Evolutionary conservation across 2,329 filamentous ascomycete species (phyloP), one percentile per base, ranked within the genome.

Genomic region (Paracoccidioides brasiliensis): DNA sequence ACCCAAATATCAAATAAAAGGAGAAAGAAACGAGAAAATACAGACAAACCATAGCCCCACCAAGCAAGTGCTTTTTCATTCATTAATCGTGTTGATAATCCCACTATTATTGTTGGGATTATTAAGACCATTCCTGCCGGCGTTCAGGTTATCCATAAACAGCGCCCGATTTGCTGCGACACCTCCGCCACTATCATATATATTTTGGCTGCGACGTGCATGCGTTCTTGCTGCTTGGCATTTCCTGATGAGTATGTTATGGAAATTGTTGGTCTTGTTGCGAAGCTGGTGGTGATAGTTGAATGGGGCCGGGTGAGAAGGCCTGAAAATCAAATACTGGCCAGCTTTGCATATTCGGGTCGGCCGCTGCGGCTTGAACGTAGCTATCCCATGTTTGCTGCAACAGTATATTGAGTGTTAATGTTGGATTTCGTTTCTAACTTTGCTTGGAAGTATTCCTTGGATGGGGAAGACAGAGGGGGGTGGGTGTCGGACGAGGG

Each of bases 351-450:
- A n/a, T 49, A 32, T 40, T 55, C 15, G 69, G 64, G 50, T 76
- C 74, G 38, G 75, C 59, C 5, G 66, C 74, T 5, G 79, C 75
- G 53, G 79, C 81, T 66, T 85, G 82, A 50, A 86, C 80, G 62
- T 85, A 86, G 5, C 77, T 80, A 64, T 86, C 83, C 82, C 82
- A 86, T 33, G 82, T 81, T 59, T 84, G 80, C 81, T 84, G 60
- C 60, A 53, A 38, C 22, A 22, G 22, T 22, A 2, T 22, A 22
- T 22, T 22, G 22, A 22, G 22, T 1, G 22, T 22, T 22, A 22
- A 22, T 22, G 22, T 22, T 22, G 22, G 22, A 22, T 22, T 22
- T 22, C 22, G 22, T 22, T 22, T 22, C 22, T 22, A 22, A 22
- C 22, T 22, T 2, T 22, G 22, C 22, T 22, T 22, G 22, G 22